Evolutionary conservation across 805 yeast species (phyloP).

Genomic region (Myxozyma neotropica): DNA sequence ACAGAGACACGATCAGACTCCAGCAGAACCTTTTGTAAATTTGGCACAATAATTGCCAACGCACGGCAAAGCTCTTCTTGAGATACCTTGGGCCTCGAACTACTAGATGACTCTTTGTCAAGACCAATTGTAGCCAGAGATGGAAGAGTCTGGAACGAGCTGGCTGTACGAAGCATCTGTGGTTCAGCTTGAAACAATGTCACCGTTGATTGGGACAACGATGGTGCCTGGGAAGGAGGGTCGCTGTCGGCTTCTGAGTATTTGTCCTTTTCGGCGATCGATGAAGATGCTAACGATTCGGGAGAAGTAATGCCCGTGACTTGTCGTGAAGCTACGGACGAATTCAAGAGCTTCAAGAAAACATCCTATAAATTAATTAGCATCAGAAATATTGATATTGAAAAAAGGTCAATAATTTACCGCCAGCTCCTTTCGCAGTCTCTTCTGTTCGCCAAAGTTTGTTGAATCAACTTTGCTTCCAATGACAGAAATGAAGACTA

Average conservation of each 20-base stretch:
- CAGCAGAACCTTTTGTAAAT: conserved; percentile 48
- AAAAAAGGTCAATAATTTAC: not conserved
- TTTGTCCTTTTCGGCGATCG: conserved; percentile 17
- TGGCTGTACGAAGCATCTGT: conserved; percentile 25
- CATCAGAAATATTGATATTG: not conserved
- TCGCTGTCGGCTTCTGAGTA: conserved; percentile 9
- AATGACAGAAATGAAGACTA: conserved; percentile 56
- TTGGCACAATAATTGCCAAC: conserved; percentile 47
- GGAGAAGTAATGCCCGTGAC: conserved; percentile 25
- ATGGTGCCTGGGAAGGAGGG: conserved; percentile 2
- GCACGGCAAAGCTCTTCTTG: conserved; percentile 53
- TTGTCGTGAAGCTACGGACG: conserved; percentile 35
- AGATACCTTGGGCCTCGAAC: conserved; percentile 33
- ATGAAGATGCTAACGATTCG: conserved; percentile 16
- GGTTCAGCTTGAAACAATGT: conserved; percentile 5
- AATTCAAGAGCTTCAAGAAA: conserved; percentile 44
- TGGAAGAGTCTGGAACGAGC: conserved; percentile 16
- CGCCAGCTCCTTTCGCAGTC: conserved; percentile 58
- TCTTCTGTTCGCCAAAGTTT: conserved; percentile 63
- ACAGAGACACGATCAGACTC: conserved; percentile 65
- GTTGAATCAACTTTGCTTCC: conserved; percentile 60
- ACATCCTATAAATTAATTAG: conserved; percentile 42
- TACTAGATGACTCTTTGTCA: conserved; percentile 4
- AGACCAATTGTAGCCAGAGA: conserved; percentile 13
- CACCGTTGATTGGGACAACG: not conserved